These are phyloP conservation scores for Umbilicus rupestris DNA, from an alignment of 164 flowering plant species.

Conservation along the genomic window DNA sequence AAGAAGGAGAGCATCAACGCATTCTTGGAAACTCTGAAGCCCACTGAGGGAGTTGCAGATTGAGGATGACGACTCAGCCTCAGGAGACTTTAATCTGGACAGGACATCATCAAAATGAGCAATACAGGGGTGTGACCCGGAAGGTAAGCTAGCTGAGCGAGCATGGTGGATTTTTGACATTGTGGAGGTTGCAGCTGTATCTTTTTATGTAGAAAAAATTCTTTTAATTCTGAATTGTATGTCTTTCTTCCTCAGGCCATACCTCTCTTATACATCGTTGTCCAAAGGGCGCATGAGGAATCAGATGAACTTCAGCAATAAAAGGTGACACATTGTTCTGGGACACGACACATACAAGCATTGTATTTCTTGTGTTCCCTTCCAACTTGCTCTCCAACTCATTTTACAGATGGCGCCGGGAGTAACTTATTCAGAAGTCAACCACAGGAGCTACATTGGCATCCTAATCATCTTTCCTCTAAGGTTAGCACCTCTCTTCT, in stretches of 20 bases:
- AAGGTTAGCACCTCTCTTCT: not conserved
- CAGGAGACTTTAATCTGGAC: conserved; percentile 16
- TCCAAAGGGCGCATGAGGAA: not conserved
- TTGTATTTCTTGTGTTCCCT: not conserved
- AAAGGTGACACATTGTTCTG: not conserved
- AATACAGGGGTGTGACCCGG: conserved; percentile 21
- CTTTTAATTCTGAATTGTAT: not conserved
- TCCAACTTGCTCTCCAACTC: not conserved
- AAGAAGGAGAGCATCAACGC: conserved; percentile 18
- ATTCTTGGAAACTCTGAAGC: conserved; percentile 22
- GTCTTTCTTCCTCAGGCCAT: not conserved
- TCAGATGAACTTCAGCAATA: not conserved
- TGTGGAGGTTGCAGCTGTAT: not conserved
- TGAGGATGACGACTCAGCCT: conserved; percentile 18
- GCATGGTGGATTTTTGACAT: conserved; percentile 11
- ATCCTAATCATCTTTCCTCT: not conserved
- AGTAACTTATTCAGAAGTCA: not conserved
- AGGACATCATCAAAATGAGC: conserved; percentile 17
- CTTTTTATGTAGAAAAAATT: not conserved
- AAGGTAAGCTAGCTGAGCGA: conserved; percentile 27
- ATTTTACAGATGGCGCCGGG: not conserved
- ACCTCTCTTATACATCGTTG: not conserved
- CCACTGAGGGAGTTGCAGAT: conserved; percentile 12
- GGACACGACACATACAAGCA: not conserved
- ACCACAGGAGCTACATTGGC: not conserved